phyloP scores from a whole-genome alignment of 176 grass and related monocot genomes.

The Oryza glaberrima region DNA sequence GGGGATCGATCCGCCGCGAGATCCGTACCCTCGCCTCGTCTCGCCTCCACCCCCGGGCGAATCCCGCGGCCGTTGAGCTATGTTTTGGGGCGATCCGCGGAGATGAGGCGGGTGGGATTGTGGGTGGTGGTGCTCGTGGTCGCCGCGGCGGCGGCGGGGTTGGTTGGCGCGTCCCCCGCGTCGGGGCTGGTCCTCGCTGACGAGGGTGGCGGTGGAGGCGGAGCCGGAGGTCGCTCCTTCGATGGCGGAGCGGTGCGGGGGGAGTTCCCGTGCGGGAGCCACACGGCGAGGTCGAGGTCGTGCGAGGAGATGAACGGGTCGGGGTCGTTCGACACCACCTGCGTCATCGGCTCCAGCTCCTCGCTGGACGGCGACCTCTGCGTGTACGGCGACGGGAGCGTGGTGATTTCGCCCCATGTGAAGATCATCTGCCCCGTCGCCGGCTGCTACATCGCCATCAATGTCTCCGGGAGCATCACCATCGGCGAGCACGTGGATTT shows the following conservation, averaged over 20 bases:
- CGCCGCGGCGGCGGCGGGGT: background rate
- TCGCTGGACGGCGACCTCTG: slow-evolving; percentile 55
- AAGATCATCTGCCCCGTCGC: slow-evolving; percentile 57
- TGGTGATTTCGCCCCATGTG: slow-evolving; percentile 52
- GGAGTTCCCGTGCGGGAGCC: slow-evolving; percentile 25
- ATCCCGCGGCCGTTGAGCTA: slow-evolving; percentile 27
- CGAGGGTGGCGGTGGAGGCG: background rate
- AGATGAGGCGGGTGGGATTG: slow-evolving; percentile 12
- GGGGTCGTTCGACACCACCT: slow-evolving; percentile 72
- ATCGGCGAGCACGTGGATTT: slow-evolving; percentile 47
- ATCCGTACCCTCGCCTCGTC: background rate
- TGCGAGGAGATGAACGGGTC: slow-evolving; percentile 76
- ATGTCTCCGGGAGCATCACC: slow-evolving; percentile 60
- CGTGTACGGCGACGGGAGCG: slow-evolving; percentile 60
- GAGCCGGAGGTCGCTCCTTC: background rate
- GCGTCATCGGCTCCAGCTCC: slow-evolving; percentile 63
- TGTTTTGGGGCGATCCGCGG: slow-evolving; percentile 5
- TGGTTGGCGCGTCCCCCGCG: background rate
- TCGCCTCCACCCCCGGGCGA: background rate
- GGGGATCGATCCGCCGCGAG: slow-evolving; percentile 25
- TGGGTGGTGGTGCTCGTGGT: slow-evolving; percentile 37
- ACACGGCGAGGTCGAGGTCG: slow-evolving; percentile 54
- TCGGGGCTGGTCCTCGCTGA: background rate
- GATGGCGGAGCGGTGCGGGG: background rate
- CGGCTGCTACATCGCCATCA: slow-evolving; percentile 67